These are phyloP conservation scores for Isabelozyma pseudorhagii DNA, from an alignment of 805 yeast species.

Conservation along the genomic window DNA sequence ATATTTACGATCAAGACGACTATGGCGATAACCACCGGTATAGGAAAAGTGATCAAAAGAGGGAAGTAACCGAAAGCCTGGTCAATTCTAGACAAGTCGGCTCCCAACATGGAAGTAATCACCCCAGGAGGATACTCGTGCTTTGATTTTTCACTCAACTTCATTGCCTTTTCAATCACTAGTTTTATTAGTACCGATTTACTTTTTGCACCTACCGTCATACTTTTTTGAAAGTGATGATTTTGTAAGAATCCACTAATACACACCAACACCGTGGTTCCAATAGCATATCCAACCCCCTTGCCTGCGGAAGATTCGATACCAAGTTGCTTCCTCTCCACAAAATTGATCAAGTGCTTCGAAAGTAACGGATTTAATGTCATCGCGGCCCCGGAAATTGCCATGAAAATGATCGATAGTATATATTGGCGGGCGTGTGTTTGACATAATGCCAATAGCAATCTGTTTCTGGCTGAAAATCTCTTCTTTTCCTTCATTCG, in stretches of 20 bases:
- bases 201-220: conserved; percentile 9
- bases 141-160: conserved; percentile 7
- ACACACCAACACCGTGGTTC: conserved; percentile 51
- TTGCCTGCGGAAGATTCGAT: conserved; percentile 37
- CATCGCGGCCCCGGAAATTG: conserved; percentile 36
- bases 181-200: conserved; percentile 9
- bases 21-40: conserved; percentile 9
- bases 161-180: conserved; percentile 11
- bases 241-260: conserved; percentile 6
- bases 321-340: conserved; percentile 20
- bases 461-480: conserved; percentile 18
- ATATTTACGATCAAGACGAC: conserved; percentile 12
- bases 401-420: conserved; percentile 32
- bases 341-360: conserved; percentile 49
- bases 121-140: conserved; percentile 9
- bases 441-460: conserved; percentile 39
- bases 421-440: conserved; percentile 43
- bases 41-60: conserved; percentile 7
- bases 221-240: conserved; percentile 9
- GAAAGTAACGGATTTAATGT: conserved; percentile 62
- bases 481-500: conserved; percentile 6
- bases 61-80: conserved; percentile 8
- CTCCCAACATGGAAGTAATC: conserved; percentile 11
- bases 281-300: conserved; percentile 73
- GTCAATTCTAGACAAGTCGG: conserved; percentile 14